These are phyloP conservation scores for Monascus ruber DNA, from an alignment of 2,329 filamentous ascomycete genomes.

Conservation along the genomic window DNA sequence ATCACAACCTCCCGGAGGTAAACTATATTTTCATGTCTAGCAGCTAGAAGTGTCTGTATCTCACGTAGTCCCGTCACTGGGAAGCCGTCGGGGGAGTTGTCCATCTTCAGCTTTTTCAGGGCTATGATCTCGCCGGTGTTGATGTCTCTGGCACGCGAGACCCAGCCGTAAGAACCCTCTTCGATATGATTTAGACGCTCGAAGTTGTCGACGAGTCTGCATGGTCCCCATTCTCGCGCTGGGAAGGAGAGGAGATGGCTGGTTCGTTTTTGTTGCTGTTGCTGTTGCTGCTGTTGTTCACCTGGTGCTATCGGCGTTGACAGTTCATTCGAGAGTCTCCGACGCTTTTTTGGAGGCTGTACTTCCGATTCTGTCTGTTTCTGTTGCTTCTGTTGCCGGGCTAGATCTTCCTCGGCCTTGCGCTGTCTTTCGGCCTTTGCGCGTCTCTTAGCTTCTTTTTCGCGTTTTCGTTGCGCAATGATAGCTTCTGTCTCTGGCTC, in stretches of 20 bases:
- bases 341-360: constrained; percentile 42
- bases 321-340: constrained; percentile 49
- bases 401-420: constrained; percentile 44
- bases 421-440: constrained; percentile 72
- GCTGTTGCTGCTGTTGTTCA: constrained; percentile 9
- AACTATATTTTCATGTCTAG: constrained; percentile 73
- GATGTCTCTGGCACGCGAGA: constrained; percentile 68
- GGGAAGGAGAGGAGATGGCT: constrained; percentile 60
- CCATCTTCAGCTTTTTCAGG: constrained; percentile 86
- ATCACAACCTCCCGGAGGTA: constrained; percentile 72
- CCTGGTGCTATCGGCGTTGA: not conserved
- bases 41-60: constrained; percentile 80
- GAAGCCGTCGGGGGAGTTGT: constrained; percentile 66
- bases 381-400: constrained; percentile 19
- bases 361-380: constrained; percentile 1
- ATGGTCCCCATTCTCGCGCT: constrained; percentile 54
- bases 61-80: constrained; percentile 88
- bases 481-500: constrained; percentile 69
- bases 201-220: constrained; percentile 73
- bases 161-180: constrained; percentile 92
- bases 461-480: constrained; percentile 55
- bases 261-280: constrained; percentile 28
- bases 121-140: constrained; percentile 72
- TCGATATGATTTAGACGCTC: constrained; percentile 94
- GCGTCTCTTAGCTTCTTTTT: constrained; percentile 83